Base-by-base conservation (phyloP, 1,139 yeast species). In the Suhomyces coccinellae region DNA sequence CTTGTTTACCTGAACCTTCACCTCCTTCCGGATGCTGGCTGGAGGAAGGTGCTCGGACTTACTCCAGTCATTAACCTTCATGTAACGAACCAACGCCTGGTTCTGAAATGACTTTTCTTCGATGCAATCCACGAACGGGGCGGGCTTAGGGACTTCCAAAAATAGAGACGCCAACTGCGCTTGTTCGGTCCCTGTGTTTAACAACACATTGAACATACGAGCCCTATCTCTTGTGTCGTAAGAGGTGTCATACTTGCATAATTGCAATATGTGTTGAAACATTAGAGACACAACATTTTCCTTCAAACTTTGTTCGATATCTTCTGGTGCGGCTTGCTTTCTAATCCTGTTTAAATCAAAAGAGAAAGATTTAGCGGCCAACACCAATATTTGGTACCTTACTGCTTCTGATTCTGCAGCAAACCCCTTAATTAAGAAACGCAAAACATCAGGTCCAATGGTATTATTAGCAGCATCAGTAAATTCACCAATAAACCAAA, bases 401-500 rank as follows among this genome's bases (percentile, higher is more conserved):
- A 89, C 93, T 4, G 62, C 58, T 1, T 76, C 77, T 3, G 72
- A 70, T 57, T 87, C 86, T n/a, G 65, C 57, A 0, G 83, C 69
- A 62, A 87, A 87, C 3, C 61, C 64, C 35, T 73, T 73, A n/a
- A 85, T 65, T 35, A 86, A 65, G 8, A 67, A 65, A 43, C 97
- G 73, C 46, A 90, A 69, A 1, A 89, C 80, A 61, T 93, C 97
- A 0, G 95, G 95, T 0, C 89, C 89, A 38, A 87, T 73, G 20
- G 59, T 43, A 39, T 73, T 73, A 8, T 64, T 56, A 9, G 68
- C 63, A n/a, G 63, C 59, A 36, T 65, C 70, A 0, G 78, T 66
- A 57, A 87, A 85, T 58, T 93, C 98, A 2, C 98, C 97, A 37
- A 93, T 79, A 11, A 91, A 75, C 98, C 98, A 95, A 14, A 93